Percentiles rank a stretch among this genome's conserved stretches.
Conservation (phyloP, 148 eudicot genomes). For the Fallopia convolvulus region DNA sequence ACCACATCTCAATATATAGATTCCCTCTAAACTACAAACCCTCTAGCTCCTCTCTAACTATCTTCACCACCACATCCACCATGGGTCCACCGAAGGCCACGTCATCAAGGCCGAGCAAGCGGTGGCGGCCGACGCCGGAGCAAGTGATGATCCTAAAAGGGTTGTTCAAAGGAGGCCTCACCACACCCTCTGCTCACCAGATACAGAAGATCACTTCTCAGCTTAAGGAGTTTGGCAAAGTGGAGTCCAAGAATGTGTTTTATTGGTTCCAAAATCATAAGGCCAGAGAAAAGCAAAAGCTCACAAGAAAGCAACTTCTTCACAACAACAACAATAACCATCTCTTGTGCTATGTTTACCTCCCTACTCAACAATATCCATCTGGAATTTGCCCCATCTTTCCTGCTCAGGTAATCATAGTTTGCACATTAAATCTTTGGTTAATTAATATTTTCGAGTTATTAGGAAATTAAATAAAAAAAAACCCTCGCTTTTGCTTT, state of each 20-base stretch:
- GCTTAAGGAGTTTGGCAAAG: conserved; percentile 21
- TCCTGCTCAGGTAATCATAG: conserved; percentile 2
- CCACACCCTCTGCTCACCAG: conserved; percentile 29
- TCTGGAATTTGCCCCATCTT: neutral
- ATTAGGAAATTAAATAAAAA: too few relatives aligned
- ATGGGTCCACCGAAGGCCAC: conserved; percentile 1
- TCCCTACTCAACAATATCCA: neutral
- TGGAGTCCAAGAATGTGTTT: conserved; percentile 27
- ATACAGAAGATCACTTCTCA: conserved; percentile 35
- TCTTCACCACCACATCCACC: neutral
- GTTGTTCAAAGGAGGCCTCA: conserved; percentile 25
- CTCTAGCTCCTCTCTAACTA: neutral
- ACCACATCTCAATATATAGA: neutral
- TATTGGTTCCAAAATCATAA: conserved; percentile 33
- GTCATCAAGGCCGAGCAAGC: neutral
- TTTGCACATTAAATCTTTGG: too few relatives aligned
- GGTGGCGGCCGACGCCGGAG: conserved; percentile 48
- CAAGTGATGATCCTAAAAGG: conserved; percentile 32
- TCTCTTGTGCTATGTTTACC: neutral
- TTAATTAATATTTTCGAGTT: too few relatives aligned
- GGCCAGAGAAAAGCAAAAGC: conserved; percentile 27
- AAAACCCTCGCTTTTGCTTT: too few relatives aligned
- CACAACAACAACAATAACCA: neutral
- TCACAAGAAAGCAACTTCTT: neutral
- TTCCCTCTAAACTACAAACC: neutral